A percentile compares a stretch with the other conserved stretches of the same genome.
phyloP scores from a whole-genome alignment of 2,329 filamentous ascomycete genomes.

The Sporothrix mexicana region DNA sequence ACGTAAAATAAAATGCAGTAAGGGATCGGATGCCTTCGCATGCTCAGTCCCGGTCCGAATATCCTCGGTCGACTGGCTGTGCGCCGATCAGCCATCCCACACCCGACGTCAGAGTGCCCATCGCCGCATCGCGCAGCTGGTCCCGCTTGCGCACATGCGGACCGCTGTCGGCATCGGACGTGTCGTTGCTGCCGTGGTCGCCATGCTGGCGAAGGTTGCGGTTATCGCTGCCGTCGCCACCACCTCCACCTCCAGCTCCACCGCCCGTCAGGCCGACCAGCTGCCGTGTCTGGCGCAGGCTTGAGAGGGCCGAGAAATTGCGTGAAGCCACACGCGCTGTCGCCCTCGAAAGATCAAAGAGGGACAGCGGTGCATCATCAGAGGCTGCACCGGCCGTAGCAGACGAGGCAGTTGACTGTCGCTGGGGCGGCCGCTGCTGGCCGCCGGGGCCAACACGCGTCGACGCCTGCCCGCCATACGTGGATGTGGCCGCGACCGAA shows the following conservation, averaged over 20 bases:
- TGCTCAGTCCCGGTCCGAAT: background rate
- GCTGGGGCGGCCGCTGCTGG: slow-evolving; percentile 33
- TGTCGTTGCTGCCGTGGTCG: slow-evolving; percentile 14
- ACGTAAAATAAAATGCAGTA: background rate
- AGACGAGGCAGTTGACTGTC: slow-evolving; percentile 38
- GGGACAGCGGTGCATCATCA: slow-evolving; percentile 67
- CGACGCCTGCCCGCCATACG: slow-evolving; percentile 36
- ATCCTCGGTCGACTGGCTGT: slow-evolving; percentile 46
- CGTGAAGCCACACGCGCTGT: slow-evolving; percentile 64
- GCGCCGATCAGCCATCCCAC: slow-evolving; percentile 72
- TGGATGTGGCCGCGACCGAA: slow-evolving; percentile 42
- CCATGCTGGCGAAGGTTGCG: background rate
- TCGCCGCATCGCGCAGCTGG: slow-evolving; percentile 69
- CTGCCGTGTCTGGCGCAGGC: slow-evolving; percentile 53
- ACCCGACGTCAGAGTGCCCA: slow-evolving; percentile 69
- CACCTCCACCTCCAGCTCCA: slow-evolving; percentile 41
- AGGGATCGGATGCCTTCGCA: no score
- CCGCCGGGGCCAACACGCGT: slow-evolving; percentile 39
- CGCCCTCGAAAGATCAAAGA: slow-evolving; percentile 68
- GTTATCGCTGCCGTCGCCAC: background rate
- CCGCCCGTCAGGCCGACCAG: slow-evolving; percentile 22
- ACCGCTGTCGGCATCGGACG: slow-evolving; percentile 31
- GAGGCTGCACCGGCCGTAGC: background rate
- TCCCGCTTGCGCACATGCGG: slow-evolving; percentile 69
- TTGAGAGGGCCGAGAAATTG: slow-evolving; percentile 63